Evolutionary conservation across 2,329 filamentous ascomycete genomes (phyloP), one percentile per base, ranked within the genome.

Genomic region (Penicillium nordicum): DNA sequence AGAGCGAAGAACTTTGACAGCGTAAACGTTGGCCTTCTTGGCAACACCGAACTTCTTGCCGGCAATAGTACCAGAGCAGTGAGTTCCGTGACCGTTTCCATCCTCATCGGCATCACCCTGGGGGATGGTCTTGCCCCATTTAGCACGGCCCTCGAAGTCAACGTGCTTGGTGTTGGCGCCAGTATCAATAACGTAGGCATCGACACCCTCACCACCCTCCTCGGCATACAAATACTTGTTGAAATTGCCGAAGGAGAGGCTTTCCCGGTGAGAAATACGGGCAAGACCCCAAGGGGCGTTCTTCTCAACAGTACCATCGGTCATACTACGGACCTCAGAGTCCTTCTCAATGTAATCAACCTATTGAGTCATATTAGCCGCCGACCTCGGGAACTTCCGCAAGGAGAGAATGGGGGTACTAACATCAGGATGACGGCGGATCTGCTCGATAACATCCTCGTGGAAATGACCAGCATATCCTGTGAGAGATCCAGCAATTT

Each of bases 1-100:
- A 69, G 93, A 97, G 74, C 89, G 87, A 68, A 99, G 89, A 40
- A 99, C 94, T 88, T 99, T 99, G 82, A 99, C 92, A 64, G 94
- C 94, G 72, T 95, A 92, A 76, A 99, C 82, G 68, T 90, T 87
- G 73, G 95, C 94, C 86, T 97, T 97, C 88, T 99, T 99, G 75
- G 94, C 93, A 63, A 99, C 94, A 85, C 94, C 94, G 74, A 96
- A 99, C 83, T 96, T 97, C 86, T 94, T 95, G 74, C 95, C 94
- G 64, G 90, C 94, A 70, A 99, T 88, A 61, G 95, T 99, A 69
- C 94, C 94, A 63, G 94, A 97, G 87, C 94, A 99, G 84, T 99
- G 94, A 71, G 94, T 99, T 70, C 94, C 94, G 82, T 99, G 94
- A 61, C 94, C 94, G 70, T 99, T 99, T 76, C 94, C 94, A 79